Percentiles rank a stretch among this genome's conserved stretches.
These are phyloP conservation scores for Aspergillus homomorphus DNA, from an alignment of 495 filamentous ascomycete species.

Conservation along the genomic window DNA sequence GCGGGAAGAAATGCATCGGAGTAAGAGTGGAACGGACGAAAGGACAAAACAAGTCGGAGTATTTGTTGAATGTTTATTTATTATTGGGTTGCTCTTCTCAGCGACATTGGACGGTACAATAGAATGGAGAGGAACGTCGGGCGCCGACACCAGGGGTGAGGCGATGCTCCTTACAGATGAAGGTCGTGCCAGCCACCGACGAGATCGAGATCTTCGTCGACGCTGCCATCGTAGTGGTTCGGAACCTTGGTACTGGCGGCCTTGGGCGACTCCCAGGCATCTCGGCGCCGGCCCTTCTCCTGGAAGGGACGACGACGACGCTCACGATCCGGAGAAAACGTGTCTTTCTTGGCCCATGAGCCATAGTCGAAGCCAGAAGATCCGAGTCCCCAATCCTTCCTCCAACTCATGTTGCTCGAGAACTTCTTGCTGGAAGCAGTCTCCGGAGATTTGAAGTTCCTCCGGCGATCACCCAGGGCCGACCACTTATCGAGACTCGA, in stretches of 20 bases:
- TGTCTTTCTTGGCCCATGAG: constrained; percentile 51
- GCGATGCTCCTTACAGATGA: constrained; percentile 37
- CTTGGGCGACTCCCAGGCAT: constrained; percentile 35
- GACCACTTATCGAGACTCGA: constrained; percentile 80
- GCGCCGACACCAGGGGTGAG: constrained; percentile 2
- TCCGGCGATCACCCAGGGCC: constrained; percentile 73
- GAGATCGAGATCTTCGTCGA: constrained; percentile 78
- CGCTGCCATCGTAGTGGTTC: constrained; percentile 48
- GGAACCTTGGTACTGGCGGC: constrained; percentile 24
- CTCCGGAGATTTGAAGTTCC: constrained; percentile 56
- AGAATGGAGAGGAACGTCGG: constrained; percentile 10
- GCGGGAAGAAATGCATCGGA: background rate
- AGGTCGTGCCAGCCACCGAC: constrained; percentile 83
- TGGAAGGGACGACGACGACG: constrained; percentile 38
- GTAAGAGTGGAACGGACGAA: constrained; percentile 10
- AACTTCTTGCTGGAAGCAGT: constrained; percentile 41
- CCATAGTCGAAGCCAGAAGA: constrained; percentile 51
- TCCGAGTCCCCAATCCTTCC: constrained; percentile 53
- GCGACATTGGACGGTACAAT: constrained; percentile 10
- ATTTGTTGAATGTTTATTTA: constrained; percentile 5
- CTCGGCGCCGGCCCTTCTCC: constrained; percentile 66
- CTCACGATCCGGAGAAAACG: constrained; percentile 25
- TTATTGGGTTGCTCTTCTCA: constrained; percentile 6
- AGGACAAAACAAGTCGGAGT: constrained; percentile 17
- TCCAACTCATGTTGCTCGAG: constrained; percentile 39